Percentiles rank a stretch among this genome's conserved stretches.
These are phyloP conservation scores for Kwoniella sp. DNA, from an alignment of 768 basidiomycete species.

Conservation along the genomic window DNA sequence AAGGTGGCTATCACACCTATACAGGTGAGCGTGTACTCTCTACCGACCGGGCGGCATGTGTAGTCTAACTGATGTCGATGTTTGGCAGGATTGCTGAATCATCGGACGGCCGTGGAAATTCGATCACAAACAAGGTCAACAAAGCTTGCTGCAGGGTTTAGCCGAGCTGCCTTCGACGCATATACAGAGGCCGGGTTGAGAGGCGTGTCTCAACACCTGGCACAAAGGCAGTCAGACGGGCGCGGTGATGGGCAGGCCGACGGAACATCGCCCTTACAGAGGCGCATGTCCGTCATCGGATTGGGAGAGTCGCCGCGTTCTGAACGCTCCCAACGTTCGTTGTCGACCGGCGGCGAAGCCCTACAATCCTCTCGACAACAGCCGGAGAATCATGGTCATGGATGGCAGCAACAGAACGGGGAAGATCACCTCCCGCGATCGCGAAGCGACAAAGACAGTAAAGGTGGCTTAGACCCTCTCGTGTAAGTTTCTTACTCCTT, in stretches of 20 bases:
- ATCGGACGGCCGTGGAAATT: conserved; percentile 5
- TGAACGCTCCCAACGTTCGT: background rate
- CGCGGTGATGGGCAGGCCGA: background rate
- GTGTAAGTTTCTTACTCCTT: no score
- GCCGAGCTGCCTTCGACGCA: conserved; percentile 9
- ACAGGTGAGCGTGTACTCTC: conserved; percentile 14
- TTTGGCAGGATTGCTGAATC: conserved; percentile 17
- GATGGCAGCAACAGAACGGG: background rate
- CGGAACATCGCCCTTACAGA: background rate
- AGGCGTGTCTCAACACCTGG: conserved; percentile 13
- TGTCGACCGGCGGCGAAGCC: background rate
- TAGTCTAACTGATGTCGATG: no score
- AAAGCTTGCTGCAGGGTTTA: conserved; percentile 12
- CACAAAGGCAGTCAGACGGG: background rate
- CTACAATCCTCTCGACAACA: background rate
- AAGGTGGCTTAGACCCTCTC: conserved; percentile 32
- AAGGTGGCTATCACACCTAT: conserved; percentile 11
- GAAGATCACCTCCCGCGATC: background rate
- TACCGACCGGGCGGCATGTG: no score
- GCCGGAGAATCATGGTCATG: background rate
- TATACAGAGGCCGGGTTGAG: conserved; percentile 4
- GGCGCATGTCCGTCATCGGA: background rate
- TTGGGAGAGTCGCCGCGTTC: background rate
- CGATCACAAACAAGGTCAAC: background rate
- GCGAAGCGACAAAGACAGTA: background rate